phyloP scores from a whole-genome alignment of 163 green algal species.

The Coccomyxa subellipsoidea region DNA sequence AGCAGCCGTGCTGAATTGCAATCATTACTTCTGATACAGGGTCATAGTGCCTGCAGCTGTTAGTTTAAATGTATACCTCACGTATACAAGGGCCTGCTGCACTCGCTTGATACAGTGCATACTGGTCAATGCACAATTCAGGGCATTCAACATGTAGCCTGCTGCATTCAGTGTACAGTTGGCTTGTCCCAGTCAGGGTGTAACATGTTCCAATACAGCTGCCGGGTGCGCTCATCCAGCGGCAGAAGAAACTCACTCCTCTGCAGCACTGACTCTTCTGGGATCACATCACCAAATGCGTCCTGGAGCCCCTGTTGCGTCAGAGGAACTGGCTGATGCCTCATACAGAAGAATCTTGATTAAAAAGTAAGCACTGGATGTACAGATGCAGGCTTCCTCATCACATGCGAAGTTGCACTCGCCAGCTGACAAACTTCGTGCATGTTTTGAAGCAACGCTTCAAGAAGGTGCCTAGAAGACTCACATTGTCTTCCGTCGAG shows the following conservation, averaged over 20 bases:
- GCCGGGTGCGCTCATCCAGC: slow-evolving; percentile 29
- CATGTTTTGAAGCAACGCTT: background rate
- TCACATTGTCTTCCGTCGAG: background rate
- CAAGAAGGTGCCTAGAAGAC: background rate
- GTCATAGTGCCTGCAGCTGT: background rate
- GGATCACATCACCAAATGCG: slow-evolving; percentile 29
- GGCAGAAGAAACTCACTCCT: slow-evolving; percentile 61
- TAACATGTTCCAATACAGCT: slow-evolving; percentile 44
- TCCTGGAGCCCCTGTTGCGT: background rate
- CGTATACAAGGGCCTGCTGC: background rate
- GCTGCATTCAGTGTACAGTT: background rate
- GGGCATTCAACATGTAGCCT: background rate
- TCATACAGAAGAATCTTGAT: too few species aligned
- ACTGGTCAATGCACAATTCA: background rate
- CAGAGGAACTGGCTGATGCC: background rate
- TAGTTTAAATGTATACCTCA: background rate
- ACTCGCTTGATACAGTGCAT: background rate
- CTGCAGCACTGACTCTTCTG: slow-evolving; percentile 38
- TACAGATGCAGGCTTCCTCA: too few species aligned
- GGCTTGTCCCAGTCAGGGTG: background rate
- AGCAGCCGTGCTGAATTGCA: too few species aligned
- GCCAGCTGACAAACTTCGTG: background rate
- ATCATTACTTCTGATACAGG: too few species aligned
- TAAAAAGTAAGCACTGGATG: too few species aligned
- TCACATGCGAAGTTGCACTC: background rate